Conservation (phyloP, 2,329 filamentous ascomycete species). For the Seiridium cupressi region DNA sequence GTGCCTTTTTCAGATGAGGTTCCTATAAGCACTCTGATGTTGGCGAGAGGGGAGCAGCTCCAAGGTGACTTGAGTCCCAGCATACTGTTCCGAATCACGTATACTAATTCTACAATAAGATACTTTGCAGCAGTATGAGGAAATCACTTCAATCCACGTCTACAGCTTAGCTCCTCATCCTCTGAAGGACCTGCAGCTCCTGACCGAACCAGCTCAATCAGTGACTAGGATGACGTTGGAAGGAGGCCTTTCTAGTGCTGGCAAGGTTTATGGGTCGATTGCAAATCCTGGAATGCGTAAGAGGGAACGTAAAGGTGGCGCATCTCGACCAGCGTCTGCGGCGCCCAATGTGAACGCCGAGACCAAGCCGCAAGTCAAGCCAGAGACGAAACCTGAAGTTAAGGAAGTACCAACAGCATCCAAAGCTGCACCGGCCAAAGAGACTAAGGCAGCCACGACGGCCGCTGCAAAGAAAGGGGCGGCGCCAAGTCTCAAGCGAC, state of each 20-base stretch:
- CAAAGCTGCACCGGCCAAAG: constrained; percentile 20
- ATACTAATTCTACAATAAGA: constrained; percentile 42
- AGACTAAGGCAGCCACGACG: constrained; percentile 20
- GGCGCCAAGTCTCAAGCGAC: constrained; percentile 48
- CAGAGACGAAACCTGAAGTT: constrained; percentile 34
- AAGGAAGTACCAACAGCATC: constrained; percentile 35
- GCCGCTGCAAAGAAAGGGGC: constrained; percentile 38
- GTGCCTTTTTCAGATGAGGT: constrained; percentile 45
- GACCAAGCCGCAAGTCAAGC: constrained; percentile 23
- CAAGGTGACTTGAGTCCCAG: constrained; percentile 46
- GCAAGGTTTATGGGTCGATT: constrained; percentile 70
- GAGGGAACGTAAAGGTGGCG: constrained; percentile 40
- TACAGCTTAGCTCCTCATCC: constrained; percentile 78
- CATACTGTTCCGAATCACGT: no score
- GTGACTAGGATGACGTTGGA: constrained; percentile 52
- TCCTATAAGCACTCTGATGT: constrained; percentile 56
- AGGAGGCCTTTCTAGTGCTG: constrained; percentile 58
- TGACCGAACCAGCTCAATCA: constrained; percentile 69
- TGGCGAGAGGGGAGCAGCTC: constrained; percentile 72
- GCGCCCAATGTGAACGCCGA: constrained; percentile 22
- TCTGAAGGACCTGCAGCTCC: constrained; percentile 67
- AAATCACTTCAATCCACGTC: constrained; percentile 77
- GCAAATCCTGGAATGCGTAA: constrained; percentile 65
- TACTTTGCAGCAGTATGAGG: constrained; percentile 64
- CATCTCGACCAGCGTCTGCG: constrained; percentile 21